phyloP scores from a whole-genome alignment of 2,329 filamentous ascomycete genomes.

The Penicillium sp. region DNA sequence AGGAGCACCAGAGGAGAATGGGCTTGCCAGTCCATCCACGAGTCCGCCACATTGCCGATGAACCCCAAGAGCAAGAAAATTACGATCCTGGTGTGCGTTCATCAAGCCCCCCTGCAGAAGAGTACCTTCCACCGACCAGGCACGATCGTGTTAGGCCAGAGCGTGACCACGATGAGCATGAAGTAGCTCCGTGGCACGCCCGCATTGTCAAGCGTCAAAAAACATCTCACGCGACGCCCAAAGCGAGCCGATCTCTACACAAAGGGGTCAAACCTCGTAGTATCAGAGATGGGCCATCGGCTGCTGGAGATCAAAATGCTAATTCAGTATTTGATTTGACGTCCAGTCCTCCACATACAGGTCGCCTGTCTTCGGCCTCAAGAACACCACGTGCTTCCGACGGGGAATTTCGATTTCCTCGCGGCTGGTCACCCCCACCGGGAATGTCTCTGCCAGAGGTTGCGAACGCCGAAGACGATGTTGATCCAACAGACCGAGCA shows the following conservation, averaged over 20 bases:
- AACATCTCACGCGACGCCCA: slow-evolving; percentile 23
- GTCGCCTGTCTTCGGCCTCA: slow-evolving; percentile 30
- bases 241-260: slow-evolving; percentile 10
- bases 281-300: slow-evolving; percentile 27
- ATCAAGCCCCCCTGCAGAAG: slow-evolving; percentile 34
- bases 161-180: slow-evolving; percentile 1
- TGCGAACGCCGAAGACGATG: slow-evolving; percentile 13
- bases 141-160: slow-evolving; percentile 10
- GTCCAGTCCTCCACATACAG: slow-evolving; percentile 44
- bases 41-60: slow-evolving; percentile 21
- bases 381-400: slow-evolving; percentile 20
- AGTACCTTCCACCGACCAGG: slow-evolving; percentile 31
- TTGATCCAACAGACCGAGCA: slow-evolving; percentile 16
- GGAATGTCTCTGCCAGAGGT: slow-evolving; percentile 23
- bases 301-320: slow-evolving; percentile 3
- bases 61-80: slow-evolving; percentile 36
- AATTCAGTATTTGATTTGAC: slow-evolving; percentile 35
- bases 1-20: not conserved
- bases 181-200: slow-evolving; percentile 4
- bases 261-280: slow-evolving; percentile 22
- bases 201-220: slow-evolving; percentile 40
- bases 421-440: slow-evolving; percentile 32
- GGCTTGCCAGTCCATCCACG: slow-evolving; percentile 12
- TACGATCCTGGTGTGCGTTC: slow-evolving; percentile 33
- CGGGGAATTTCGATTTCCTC: slow-evolving; percentile 40